These are phyloP conservation scores for Scheffersomyces spartinae DNA, from an alignment of 805 yeast species.

Conservation along the genomic window DNA sequence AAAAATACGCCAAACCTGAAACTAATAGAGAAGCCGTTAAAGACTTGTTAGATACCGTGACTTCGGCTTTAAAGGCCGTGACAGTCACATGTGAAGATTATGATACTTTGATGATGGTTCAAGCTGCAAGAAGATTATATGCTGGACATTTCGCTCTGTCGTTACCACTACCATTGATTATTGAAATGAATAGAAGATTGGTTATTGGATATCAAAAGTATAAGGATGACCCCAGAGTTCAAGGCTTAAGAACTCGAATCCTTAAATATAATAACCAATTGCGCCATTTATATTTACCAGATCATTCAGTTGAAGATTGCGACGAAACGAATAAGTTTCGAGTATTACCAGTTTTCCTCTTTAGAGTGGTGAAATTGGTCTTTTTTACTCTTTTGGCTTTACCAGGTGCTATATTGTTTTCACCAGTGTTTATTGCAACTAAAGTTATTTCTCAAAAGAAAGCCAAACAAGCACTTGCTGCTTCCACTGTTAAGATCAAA, in stretches of 20 bases:
- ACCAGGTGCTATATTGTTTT: constrained; percentile 81
- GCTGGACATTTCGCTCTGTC: constrained; percentile 60
- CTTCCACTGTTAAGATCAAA: constrained; percentile 78
- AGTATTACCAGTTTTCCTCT: constrained; percentile 40
- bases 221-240: constrained; percentile 58
- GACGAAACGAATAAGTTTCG: constrained; percentile 37
- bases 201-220: constrained; percentile 71
- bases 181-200: constrained; percentile 84
- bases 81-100: constrained; percentile 84
- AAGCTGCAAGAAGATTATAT: constrained; percentile 84
- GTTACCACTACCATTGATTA: constrained; percentile 70
- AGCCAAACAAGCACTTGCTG: constrained; percentile 70
- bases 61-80: constrained; percentile 68
- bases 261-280: constrained; percentile 55
- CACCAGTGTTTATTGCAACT: constrained; percentile 79
- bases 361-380: constrained; percentile 45
- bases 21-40: constrained; percentile 65
- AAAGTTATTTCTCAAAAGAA: constrained; percentile 63
- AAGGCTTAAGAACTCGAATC: constrained; percentile 50
- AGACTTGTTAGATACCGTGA: constrained; percentile 56
- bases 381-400: constrained; percentile 53
- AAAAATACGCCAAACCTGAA: constrained; percentile 51
- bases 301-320: constrained; percentile 48
- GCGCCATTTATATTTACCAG: constrained; percentile 39
- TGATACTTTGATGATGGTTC: constrained; percentile 81